Base-by-base conservation (phyloP, 805 yeast genomes). In the Saccharomycopsis amapae region DNA sequence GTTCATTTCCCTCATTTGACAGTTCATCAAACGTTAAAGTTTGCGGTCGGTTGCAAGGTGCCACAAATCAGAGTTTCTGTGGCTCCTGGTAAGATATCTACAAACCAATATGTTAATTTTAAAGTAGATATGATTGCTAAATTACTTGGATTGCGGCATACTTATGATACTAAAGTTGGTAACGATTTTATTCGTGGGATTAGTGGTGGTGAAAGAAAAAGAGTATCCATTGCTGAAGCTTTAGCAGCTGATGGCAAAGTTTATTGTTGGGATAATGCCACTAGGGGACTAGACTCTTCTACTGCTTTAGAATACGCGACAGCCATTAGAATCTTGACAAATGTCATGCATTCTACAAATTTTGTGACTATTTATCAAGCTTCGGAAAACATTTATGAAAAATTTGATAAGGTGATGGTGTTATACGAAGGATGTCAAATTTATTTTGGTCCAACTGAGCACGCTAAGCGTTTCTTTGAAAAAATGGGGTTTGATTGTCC, bases 121-220 rank as follows among this genome's bases (percentile, higher is more conserved):
- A 55, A 63, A 52, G 63, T 68, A 54, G 68, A 65, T 49, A 49
- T 65, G 51, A 60, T 66, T 61, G 64, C 67, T 51, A 64, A 67
- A 3, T 66, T 70, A 31, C 79, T 75, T 56, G 85, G 84, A 48
- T 65, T 81, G 33, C 63, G 71, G 6, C 85, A 78, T 59, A 76
- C 85, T 4, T 66, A 68, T n/a, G n/a, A n/a, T n/a, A n/a, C n/a
- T n/a, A n/a, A n/a, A n/a, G n/a, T n/a, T n/a, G n/a, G n/a, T n/a
- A 71, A 71, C 56, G 82, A 77, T 51, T 67, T 72, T 33, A 71
- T 81, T 24, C 72, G 85, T 59, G 85, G 87, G 66, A 84, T 81
- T 33, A 79, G 90, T 42, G 90, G 94, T 58, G 93, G 93, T 69
- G 93, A 85, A 64, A 69, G 93, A 54, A 83, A 84, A 63, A 76